Evolutionary conservation across 176 grass and related monocot genomes (phyloP).

Genomic region (Eleusine indica): DNA sequence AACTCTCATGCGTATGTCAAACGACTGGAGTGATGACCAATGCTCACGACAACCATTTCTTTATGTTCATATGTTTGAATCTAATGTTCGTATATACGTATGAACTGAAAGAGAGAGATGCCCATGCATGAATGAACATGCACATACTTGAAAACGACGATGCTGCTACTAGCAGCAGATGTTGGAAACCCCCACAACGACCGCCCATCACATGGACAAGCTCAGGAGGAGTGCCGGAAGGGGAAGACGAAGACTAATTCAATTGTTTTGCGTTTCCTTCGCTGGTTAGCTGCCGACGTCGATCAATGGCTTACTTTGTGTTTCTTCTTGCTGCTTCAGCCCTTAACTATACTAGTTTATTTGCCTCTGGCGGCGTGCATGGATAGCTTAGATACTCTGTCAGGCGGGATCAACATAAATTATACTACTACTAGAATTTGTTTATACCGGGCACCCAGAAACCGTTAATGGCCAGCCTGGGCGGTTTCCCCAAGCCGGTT

Average conservation of each 20-base stretch:
- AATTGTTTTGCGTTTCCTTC: too few relatives aligned
- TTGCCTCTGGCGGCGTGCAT: slow-evolving; percentile 17
- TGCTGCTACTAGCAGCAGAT: too few relatives aligned
- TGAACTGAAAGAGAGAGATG: too few relatives aligned
- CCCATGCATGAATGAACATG: neutral
- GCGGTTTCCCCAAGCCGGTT: neutral
- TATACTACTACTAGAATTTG: neutral
- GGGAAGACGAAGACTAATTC: neutral
- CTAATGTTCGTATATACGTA: too few relatives aligned
- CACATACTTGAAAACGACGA: neutral
- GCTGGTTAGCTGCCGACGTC: too few relatives aligned
- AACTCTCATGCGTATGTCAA: too few relatives aligned
- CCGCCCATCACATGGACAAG: slow-evolving; percentile 25
- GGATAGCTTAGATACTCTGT: neutral
- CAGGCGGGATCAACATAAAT: neutral
- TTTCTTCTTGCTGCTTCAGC: too few relatives aligned
- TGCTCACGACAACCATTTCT: too few relatives aligned
- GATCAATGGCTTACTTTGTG: too few relatives aligned
- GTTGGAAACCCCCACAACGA: neutral
- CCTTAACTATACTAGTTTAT: too few relatives aligned
- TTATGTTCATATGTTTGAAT: too few relatives aligned
- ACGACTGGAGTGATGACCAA: too few relatives aligned
- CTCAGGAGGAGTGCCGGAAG: neutral
- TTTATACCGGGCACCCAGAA: slow-evolving; percentile 12
- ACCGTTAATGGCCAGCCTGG: slow-evolving; percentile 7